A percentile compares a stretch with the other conserved stretches of the same genome.
Conservation (phyloP, 441 rosid genomes). For the Metrosideros polymorpha region DNA sequence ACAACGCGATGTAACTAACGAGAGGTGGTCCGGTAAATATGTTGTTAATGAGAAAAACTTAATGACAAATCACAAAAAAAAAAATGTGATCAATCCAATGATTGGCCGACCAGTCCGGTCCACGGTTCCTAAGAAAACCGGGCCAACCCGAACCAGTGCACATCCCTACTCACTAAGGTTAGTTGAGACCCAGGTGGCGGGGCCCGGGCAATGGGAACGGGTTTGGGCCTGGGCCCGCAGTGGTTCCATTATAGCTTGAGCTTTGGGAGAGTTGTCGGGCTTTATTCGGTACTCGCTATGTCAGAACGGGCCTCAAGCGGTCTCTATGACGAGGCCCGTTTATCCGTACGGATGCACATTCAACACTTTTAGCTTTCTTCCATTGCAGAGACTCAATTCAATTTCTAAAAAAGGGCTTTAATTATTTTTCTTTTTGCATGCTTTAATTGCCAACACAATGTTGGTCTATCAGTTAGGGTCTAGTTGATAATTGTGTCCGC, state of each 20-base stretch:
- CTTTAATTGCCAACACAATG: too few species aligned
- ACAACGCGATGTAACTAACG: too few species aligned
- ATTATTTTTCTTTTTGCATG: background rate
- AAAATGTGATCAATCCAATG: too few species aligned
- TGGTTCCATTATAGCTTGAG: background rate
- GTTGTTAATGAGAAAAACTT: too few species aligned
- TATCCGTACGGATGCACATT: background rate
- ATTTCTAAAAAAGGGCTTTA: background rate
- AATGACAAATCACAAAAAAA: too few species aligned
- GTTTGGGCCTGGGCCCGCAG: background rate
- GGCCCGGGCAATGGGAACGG: background rate
- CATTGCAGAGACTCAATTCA: background rate
- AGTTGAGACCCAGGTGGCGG: background rate
- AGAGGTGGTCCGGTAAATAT: too few species aligned
- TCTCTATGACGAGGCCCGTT: background rate
- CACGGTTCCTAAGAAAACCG: too few species aligned
- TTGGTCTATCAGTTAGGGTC: too few species aligned
- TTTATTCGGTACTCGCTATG: background rate
- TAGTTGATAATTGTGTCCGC: too few species aligned
- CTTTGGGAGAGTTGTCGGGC: background rate
- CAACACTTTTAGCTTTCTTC: background rate
- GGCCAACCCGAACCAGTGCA: too few species aligned
- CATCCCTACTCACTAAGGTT: accelerated
- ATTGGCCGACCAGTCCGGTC: too few species aligned
- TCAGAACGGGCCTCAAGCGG: background rate